Percentiles rank a stretch among this genome's conserved stretches.
Evolutionary conservation across 140 eudicot genomes (phyloP).

Genomic region (Senecio squalidus): DNA sequence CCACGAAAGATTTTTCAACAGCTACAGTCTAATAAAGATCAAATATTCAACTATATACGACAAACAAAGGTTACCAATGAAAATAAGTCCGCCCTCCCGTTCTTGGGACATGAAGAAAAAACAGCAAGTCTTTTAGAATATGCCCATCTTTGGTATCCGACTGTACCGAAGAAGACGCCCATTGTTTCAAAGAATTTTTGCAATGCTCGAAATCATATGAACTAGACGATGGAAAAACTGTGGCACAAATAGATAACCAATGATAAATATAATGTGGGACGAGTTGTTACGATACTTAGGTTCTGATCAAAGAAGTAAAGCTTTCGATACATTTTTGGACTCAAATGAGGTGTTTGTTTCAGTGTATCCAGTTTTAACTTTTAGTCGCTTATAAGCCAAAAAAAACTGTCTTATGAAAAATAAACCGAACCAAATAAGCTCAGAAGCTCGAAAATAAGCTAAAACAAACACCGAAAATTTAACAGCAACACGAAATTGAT

Average conservation of each 20-base stretch:
- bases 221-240: constrained; percentile 32
- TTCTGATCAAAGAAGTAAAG: too few species aligned
- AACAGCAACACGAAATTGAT: too few species aligned
- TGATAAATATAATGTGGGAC: too few species aligned
- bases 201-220: constrained; percentile 50
- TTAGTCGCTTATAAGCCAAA: background rate
- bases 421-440: too few species aligned
- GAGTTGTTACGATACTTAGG: too few species aligned
- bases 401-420: background rate
- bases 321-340: too few species aligned
- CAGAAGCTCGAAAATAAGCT: too few species aligned
- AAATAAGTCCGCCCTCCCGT: constrained; percentile 95
- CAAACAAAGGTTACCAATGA: constrained; percentile 48
- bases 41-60: background rate
- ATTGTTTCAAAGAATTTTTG: constrained; percentile 48
- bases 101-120: constrained; percentile 90
- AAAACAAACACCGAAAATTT: too few species aligned
- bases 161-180: constrained; percentile 74
- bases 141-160: constrained; percentile 58
- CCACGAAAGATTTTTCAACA: background rate
- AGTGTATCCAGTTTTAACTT: too few species aligned
- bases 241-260: background rate
- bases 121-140: constrained; percentile 62
- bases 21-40: background rate
- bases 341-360: too few species aligned